A percentile compares a stretch with the other conserved stretches of the same genome.
Evolutionary conservation across 1,139 yeast species (phyloP).

Genomic region (Sugiyamaella japonica): DNA sequence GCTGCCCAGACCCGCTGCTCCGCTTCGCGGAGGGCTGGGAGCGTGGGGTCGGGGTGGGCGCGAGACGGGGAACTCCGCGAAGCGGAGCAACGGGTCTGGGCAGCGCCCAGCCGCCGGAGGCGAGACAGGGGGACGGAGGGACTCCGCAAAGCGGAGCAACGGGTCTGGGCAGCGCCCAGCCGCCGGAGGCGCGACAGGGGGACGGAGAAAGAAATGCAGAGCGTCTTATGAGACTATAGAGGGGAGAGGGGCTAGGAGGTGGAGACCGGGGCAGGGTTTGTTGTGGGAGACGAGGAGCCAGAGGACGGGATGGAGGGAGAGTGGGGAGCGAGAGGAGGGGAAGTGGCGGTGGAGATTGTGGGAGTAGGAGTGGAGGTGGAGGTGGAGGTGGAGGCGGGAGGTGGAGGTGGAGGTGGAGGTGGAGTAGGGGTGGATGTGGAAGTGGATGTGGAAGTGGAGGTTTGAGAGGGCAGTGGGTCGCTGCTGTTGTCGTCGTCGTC

Average conservation of each 20-base stretch:
- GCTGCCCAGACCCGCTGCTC: neutral
- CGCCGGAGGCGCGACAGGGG: neutral
- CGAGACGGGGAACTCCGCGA: neutral
- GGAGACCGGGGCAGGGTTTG: neutral
- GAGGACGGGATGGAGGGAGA: neutral
- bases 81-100: neutral
- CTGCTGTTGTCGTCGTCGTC: conserved; percentile 9
- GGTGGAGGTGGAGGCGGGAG: too few species aligned
- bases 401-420: too few species aligned
- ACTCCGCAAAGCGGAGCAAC: neutral
- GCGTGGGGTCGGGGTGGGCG: too few species aligned
- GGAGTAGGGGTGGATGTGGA: neutral
- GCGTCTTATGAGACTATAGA: too few species aligned
- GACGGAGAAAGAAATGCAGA: neutral
- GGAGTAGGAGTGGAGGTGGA: neutral
- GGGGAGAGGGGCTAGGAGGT: neutral
- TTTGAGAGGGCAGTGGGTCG: neutral
- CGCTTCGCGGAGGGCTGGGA: neutral
- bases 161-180: conserved; percentile 2
- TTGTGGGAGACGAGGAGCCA: neutral
- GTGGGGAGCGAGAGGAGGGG: neutral
- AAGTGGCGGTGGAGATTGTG: neutral
- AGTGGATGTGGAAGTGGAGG: neutral
- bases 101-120: neutral
- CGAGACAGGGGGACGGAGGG: neutral